Base-by-base conservation (phyloP, 768 basidiomycete genomes). In the Calocera viscosa region DNA sequence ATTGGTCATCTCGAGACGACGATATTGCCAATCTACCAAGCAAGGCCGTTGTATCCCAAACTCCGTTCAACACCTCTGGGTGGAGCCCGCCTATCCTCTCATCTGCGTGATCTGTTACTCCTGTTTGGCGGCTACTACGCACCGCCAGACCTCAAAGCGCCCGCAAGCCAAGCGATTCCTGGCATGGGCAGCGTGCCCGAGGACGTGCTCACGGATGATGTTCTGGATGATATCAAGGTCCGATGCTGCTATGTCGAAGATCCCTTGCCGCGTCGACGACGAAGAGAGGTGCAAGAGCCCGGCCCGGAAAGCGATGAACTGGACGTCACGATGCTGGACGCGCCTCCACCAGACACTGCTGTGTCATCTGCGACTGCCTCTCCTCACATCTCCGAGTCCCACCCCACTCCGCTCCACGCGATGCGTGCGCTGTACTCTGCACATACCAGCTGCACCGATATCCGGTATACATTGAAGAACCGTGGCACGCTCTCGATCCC, bases 1-100 rank as follows among this genome's bases (percentile, higher is more conserved):
- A 88, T 87, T 70, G 96, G 96, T 0, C 87, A 95, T 74, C 81
- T 95, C 2, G 96, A 98, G 75, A 90, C 93, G 0, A 88, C 87
- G 2, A 85, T 86, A 2, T 80, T 97, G 24, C 94, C 96, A 0
- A 91, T 97, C 70, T 95, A 87, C 72, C 86, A 90, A 33, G 87
- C 94, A 3, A 80, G 95, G 40, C 95, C 95, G 0, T 77, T 98
- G 49, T 96, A 85, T 73, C 85, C 90, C 17, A 85, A 88, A 63
- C 79, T 96, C 8, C 83, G 83, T 71, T 89, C 92, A 1, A 94
- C 94, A 1, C 91, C 95, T 3, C 77, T 91, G 17, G 94, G 94
- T 12, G 94, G 95, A n/a, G 77, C 82, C 2, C 82, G 84, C n/a
- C 80, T 94, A 30, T 86, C 89, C 1, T 82, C 82, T 11, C 93